Conservation (phyloP, 768 basidiomycete genomes). For the Rhizopogon vinicolor region DNA sequence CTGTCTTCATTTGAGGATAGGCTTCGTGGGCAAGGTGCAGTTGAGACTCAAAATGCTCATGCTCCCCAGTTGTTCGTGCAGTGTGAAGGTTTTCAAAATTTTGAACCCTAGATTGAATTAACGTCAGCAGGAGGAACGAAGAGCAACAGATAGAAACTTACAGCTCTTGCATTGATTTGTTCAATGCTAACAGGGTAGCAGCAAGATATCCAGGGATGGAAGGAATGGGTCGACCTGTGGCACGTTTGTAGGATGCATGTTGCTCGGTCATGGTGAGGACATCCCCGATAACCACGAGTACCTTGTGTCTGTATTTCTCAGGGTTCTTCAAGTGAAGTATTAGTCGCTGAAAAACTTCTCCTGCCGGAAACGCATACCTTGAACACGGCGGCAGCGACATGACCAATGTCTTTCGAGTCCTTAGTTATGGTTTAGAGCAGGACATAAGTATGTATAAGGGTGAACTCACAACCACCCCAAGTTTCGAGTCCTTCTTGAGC, state of each 20-base stretch:
- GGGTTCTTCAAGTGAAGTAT: slow-evolving; percentile 18
- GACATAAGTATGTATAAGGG: background rate
- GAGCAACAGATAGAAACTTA: slow-evolving; percentile 10
- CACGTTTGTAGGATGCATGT: slow-evolving; percentile 22
- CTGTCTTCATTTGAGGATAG: slow-evolving; percentile 24
- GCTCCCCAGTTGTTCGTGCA: slow-evolving; percentile 8
- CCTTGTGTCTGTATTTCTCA: slow-evolving; percentile 15
- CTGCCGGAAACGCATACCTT: slow-evolving; percentile 10
- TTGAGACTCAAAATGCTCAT: slow-evolving; percentile 19
- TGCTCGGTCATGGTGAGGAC: slow-evolving; percentile 23
- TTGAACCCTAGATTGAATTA: slow-evolving; percentile 13
- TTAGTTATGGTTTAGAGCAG: slow-evolving; percentile 6
- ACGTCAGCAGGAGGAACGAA: background rate
- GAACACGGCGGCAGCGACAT: slow-evolving; percentile 30
- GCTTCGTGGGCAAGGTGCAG: slow-evolving; percentile 14
- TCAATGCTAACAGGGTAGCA: slow-evolving; percentile 20
- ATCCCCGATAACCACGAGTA: slow-evolving; percentile 26
- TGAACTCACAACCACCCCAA: slow-evolving; percentile 31
- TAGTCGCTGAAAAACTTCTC: background rate
- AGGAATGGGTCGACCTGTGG: slow-evolving; percentile 23
- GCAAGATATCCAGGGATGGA: slow-evolving; percentile 26
- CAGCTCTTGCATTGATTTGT: slow-evolving; percentile 26
- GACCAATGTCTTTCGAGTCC: slow-evolving; percentile 32
- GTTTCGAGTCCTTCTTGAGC: slow-evolving; percentile 26
- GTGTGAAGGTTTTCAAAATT: slow-evolving; percentile 25